Base-by-base conservation (phyloP, 257 asterid genomes). In the Solanum ahanhuiri region DNA sequence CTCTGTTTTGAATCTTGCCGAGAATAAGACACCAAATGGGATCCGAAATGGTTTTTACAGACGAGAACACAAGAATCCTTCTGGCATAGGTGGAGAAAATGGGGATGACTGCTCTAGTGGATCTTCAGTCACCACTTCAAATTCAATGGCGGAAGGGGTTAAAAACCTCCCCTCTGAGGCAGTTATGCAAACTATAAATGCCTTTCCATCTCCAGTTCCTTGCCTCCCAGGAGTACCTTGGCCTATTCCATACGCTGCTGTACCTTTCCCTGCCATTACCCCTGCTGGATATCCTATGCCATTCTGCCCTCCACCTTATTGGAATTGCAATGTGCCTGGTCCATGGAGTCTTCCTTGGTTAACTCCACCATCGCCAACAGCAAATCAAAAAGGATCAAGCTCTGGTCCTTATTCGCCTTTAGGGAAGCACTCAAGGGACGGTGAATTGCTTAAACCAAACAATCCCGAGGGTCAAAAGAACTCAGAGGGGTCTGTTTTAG, bases 351-450 rank as follows among this genome's bases (percentile, higher is more conserved):
- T 90, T 82, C 96, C 97, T 12, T 94, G 94, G 93, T 39, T 91
- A 85, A 64, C 96, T 22, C 70, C 89, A 12, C 88, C 91, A 9
- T 82, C 91, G 69, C 91, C 94, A 2, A 33, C 87, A 10, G 85
- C 88, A 64, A 88, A 63, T 81, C 92, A 87, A 84, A 90, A 86
- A 22, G 45, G 64, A 48, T 54, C 87, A 67, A 83, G 82, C 83
- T 82, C 91, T n/a, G 34, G 28, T 58, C 89, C 92, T 9, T 86
- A 25, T 69, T 95, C 97, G 0, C 92, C 92, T 2, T 86, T 96
- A 1, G 98, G 98, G 22, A 96, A 96, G 87, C 98, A 94, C 77
- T 89, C 96, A 3, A 92, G 98, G 88, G 90, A 89, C 11, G 95
- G 95, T 9, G 96, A 95, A 30, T 88, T 91, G 86, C 76, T 91